Base-by-base conservation (phyloP, 2,329 filamentous ascomycete genomes). In the Talaromyces sp. region DNA sequence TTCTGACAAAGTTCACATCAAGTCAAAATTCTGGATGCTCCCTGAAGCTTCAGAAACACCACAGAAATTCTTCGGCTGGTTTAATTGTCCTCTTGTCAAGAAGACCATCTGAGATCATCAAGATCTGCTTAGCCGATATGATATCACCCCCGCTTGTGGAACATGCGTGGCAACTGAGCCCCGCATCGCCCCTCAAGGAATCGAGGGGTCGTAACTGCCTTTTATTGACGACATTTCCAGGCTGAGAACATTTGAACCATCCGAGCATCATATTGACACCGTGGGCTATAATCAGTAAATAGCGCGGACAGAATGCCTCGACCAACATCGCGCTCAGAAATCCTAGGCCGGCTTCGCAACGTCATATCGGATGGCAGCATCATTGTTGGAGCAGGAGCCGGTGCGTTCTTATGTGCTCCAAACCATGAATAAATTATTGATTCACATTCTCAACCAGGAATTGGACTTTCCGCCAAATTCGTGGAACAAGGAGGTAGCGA, bases 401-500 rank as follows among this genome's bases (percentile, higher is more conserved):
- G 80, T 79, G 73, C 58, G 67, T 50, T 8, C 21, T 31, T 24
- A 21, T 14, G 53, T 41, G n/a, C 29, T 8, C 17, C 19, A 41
- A 5, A 32, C 32, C 24, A 55, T 14, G 13, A 55, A n/a, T 53
- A n/a, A 21, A 17, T 51, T 41, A 46, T 50, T 43, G 17, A 32
- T 41, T 10, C 19, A 43, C 2, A 27, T 46, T 13, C 24, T 35
- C 5, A 26, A 50, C 46, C 58, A 82, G 86, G 86, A 50, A 89
- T 88, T 61, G 88, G 88, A 0, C 80, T 90, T 3, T 87, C 86
- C 2, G 87, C 88, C 62, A 90, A 90, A 67, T 88, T 83, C 67
- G 82, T 89, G 64, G 88, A 90, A 71, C 80, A 81, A 52, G 88
- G 87, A 41, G 86, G 87, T 62, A 85, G 82, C 14, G 87, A 90